Base-by-base conservation (phyloP, 2,329 filamentous ascomycete species). In the Magnaporthiopsis incrustans region DNA sequence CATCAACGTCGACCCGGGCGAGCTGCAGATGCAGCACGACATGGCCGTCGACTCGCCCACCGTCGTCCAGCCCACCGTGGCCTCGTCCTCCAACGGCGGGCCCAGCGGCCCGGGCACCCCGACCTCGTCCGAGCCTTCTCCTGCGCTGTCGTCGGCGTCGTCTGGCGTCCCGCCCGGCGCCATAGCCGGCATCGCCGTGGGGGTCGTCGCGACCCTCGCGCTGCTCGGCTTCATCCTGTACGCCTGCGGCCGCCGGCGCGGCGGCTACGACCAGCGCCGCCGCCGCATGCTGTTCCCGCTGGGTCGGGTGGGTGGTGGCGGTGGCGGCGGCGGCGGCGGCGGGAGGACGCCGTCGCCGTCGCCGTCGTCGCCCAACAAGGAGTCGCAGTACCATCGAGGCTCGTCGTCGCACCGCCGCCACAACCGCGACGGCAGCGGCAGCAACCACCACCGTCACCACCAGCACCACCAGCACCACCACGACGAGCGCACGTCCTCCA, bases 1-100 rank as follows among this genome's bases (percentile, higher is more conserved):
- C 56, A 74, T 81, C 67, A 81, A 81, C 67, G 61, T 63, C 50
- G 27, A 56, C 22, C 18, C n/a, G 53, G 53, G 57, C 26, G 50
- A 63, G 53, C 61, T 63, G 53, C 18, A 58, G 18, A 63, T 63
- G 61, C 61, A 63, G 53, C 61, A 44, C 53, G 30, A 38, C 53
- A 63, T 63, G 61, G 61, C 61, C 5, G 27, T 63, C 22, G 61
- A 63, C 53, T 63, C 61, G n/a, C 61, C 61, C 32, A 38, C 50
- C 32, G 61, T 63, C 30, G 61, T 63, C 22, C 61, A 63, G 53
- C 61, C 61, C 11, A 63, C 15, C 22, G 44, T 26, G 18, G 60
- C 44, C 6, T 62, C 60, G 4, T 22, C 44, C 3, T 25, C 60
- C 26, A 25, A 25, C 27, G 56, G 56, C n/a, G 57, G 57, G 2